These are phyloP conservation scores for Skeletonema grethae DNA, from an alignment of 108 stramenopile genomes.

Conservation along the genomic window DNA sequence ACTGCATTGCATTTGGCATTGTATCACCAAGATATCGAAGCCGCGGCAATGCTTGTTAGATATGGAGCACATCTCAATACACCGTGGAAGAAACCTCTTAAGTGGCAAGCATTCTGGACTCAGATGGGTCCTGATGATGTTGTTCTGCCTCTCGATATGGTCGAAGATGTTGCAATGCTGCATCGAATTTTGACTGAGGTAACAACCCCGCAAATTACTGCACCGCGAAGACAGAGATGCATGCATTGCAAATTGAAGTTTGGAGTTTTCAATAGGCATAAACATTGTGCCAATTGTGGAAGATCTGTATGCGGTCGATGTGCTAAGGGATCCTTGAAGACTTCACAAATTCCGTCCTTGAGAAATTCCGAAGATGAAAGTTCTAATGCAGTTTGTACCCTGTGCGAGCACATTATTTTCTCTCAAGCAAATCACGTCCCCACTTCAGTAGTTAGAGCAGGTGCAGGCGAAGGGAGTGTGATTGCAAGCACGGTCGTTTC, in stretches of 20 bases:
- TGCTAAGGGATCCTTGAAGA: conserved; percentile 29
- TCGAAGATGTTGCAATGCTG: conserved; percentile 58
- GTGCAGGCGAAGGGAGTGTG: not conserved
- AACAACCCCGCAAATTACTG: conserved; percentile 49
- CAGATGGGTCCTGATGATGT: conserved; percentile 63
- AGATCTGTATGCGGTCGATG: conserved; percentile 74
- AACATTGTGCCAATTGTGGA: conserved; percentile 81
- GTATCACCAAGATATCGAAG: conserved; percentile 74
- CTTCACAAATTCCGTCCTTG: conserved; percentile 20
- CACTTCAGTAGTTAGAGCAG: conserved; percentile 5
- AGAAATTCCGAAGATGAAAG: not conserved
- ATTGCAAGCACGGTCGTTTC: not conserved
- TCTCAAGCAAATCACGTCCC: conserved; percentile 18
- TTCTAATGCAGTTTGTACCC: conserved; percentile 26
- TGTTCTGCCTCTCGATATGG: conserved; percentile 80
- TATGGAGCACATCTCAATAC: conserved; percentile 74
- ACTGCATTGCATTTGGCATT: conserved; percentile 82
- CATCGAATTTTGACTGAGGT: conserved; percentile 74
- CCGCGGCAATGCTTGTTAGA: conserved; percentile 69
- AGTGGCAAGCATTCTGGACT: conserved; percentile 82
- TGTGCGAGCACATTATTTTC: conserved; percentile 39
- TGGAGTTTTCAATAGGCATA: conserved; percentile 51
- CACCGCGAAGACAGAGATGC: conserved; percentile 68
- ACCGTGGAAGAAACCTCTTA: conserved; percentile 79
- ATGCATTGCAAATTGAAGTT: conserved; percentile 80